Base-by-base conservation (phyloP, 352 stramenopile species). In the Globisporangium spinosum region DNA sequence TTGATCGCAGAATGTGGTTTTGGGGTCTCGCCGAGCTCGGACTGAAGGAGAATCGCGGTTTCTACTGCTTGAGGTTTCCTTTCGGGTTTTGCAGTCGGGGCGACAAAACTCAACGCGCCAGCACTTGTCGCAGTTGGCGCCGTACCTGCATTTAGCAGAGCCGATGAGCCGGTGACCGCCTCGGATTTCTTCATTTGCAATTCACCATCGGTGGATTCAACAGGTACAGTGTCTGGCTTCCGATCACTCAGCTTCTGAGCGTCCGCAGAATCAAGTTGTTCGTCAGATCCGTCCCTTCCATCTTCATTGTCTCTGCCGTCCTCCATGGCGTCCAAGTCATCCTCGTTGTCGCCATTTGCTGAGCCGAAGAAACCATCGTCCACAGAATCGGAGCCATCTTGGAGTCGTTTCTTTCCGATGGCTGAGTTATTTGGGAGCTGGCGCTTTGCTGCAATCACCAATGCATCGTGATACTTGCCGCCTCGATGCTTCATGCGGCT, bases 371-470 rank as follows among this genome's bases (percentile, higher is more conserved):
- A 58, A 45, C 73, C 70, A 27, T 74, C 68, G 7, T 79, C 76
- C 13, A 67, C 70, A n/a, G 70, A 72, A 15, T 70, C 70, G 25
- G 58, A 60, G n/a, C 73, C 71, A 7, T 77, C 68, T 32, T 73
- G 77, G 9, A 70, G 67, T 59, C 82, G 78, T 32, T 72, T 75
- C 62, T 89, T 88, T 29, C 76, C 71, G 6, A 91, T 72, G 5
- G 73, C 58, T n/a, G 87, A 91, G 64, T 96, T 95, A 57, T 90
- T 94, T 0, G 89, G 89, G 23, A 96, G 53, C 55, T 96, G 89
- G 0, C 89, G 77, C 68, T 93, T 93, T 0, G 89, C 89, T 0
- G 89, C 89, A 8, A 89, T 70, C 13, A 94, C 70, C 7, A 95
- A 62, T 0, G 84, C 82, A 35, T 93, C 83, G 58, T 90, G 89